These are phyloP conservation scores for Musa beccarii DNA, from an alignment of 176 grass and related monocot species.

Conservation along the genomic window DNA sequence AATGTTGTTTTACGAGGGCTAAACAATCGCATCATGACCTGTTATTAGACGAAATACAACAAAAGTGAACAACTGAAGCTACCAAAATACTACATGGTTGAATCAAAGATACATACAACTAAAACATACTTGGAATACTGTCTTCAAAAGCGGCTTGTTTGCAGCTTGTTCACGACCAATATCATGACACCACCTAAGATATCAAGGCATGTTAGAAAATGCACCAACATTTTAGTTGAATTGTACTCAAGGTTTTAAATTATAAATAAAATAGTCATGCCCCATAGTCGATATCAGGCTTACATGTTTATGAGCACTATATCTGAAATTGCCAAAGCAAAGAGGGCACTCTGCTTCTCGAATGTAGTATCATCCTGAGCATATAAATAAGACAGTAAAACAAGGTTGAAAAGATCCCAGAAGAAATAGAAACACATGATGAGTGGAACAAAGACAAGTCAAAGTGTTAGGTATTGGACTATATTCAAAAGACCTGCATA, in stretches of 20 bases:
- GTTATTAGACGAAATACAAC: constrained; percentile 6
- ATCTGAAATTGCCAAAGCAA: constrained; percentile 88
- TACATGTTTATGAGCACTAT: constrained; percentile 99
- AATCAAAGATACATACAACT: constrained; percentile 1
- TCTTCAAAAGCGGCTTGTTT: constrained; percentile 95
- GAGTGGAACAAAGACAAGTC: too few relatives aligned
- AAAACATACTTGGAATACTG: constrained; percentile 68
- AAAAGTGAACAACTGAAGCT: neutral
- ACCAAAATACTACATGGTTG: neutral
- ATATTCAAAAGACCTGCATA: too few relatives aligned
- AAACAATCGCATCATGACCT: constrained; percentile 99
- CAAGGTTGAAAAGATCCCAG: too few relatives aligned
- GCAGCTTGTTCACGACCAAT: constrained; percentile 97
- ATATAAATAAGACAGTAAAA: constrained; percentile 20
- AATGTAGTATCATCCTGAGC: constrained; percentile 88
- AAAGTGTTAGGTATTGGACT: too few relatives aligned
- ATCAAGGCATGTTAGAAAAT: constrained; percentile 25
- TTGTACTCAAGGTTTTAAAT: neutral
- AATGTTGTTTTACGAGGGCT: constrained; percentile 93
- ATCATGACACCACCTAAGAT: constrained; percentile 78
- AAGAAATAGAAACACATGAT: too few relatives aligned
- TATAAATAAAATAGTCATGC: neutral
- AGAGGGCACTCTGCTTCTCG: constrained; percentile 22
- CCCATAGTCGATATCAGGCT: constrained; percentile 17
- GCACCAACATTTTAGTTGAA: constrained; percentile 15